phyloP scores from a whole-genome alignment of 2,329 filamentous ascomycete genomes.

The Fusarium begoniae region DNA sequence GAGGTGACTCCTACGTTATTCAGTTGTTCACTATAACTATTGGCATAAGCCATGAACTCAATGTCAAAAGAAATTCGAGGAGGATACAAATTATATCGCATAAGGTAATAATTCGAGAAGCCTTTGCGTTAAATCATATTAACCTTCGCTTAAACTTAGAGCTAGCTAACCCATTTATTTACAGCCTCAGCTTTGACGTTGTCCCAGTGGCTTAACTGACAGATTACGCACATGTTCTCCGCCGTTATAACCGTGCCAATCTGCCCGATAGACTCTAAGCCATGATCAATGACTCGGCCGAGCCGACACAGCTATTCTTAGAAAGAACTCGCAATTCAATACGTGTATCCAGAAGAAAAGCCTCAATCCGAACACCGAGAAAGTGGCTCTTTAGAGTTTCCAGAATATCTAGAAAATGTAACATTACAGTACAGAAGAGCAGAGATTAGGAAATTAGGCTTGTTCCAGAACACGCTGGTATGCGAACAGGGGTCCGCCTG shows the following conservation, averaged over 20 bases:
- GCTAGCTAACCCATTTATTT: background rate
- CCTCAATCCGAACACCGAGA: background rate
- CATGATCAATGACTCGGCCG: background rate
- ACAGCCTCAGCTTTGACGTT: conserved; percentile 1
- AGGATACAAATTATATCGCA: background rate
- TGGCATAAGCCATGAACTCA: background rate
- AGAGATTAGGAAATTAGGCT: conserved; percentile 5
- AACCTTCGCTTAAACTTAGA: background rate
- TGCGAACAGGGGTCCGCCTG: conserved; percentile 21
- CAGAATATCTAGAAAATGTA: conserved; percentile 10
- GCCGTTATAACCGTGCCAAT: background rate
- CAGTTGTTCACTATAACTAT: background rate
- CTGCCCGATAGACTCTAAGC: background rate
- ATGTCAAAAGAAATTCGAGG: background rate
- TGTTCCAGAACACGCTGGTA: conserved; percentile 14
- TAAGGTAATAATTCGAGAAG: background rate
- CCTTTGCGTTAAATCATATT: background rate
- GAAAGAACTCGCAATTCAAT: background rate
- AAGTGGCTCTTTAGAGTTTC: background rate
- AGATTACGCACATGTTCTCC: background rate
- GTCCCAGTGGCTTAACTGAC: background rate
- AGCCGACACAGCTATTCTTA: conserved; percentile 22
- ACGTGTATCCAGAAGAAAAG: background rate
- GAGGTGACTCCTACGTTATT: background rate
- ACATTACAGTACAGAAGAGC: background rate